These are phyloP conservation scores for Asterophora parasitica DNA, from an alignment of 768 basidiomycete genomes.

Conservation along the genomic window DNA sequence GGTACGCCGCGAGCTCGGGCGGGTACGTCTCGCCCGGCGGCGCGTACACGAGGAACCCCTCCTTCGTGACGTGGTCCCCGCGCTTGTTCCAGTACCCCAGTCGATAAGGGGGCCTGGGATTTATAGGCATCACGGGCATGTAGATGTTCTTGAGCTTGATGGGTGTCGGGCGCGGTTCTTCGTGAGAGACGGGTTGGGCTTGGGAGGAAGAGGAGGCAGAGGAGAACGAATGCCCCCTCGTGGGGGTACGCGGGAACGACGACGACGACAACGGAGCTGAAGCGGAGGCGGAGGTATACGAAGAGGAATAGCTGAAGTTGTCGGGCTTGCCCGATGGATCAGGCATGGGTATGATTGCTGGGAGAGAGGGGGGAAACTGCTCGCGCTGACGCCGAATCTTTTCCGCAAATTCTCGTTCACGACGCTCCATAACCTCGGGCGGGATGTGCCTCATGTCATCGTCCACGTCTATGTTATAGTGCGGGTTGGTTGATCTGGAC, in stretches of 20 bases:
- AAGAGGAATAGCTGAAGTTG: neutral
- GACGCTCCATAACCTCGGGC: too few species aligned
- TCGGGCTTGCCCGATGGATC: too few species aligned
- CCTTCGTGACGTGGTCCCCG: slow-evolving; percentile 61
- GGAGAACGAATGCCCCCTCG: neutral
- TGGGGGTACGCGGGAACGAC: too few species aligned
- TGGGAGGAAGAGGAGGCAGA: slow-evolving; percentile 1
- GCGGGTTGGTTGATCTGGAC: too few species aligned
- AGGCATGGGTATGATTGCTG: too few species aligned
- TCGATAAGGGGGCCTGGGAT: slow-evolving; percentile 30
- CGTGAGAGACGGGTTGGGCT: slow-evolving; percentile 7
- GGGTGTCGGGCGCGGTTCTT: slow-evolving; percentile 13
- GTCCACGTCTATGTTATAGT: too few species aligned
- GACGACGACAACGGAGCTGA: too few species aligned
- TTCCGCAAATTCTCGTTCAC: too few species aligned
- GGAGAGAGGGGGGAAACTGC: too few species aligned
- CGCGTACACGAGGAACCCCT: slow-evolving; percentile 61
- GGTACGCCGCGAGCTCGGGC: slow-evolving; percentile 55
- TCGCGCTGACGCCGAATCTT: too few species aligned
- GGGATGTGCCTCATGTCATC: too few species aligned
- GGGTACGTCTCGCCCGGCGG: slow-evolving; percentile 55
- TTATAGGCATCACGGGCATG: slow-evolving; percentile 19
- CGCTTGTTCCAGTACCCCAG: slow-evolving; percentile 71
- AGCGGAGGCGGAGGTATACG: neutral
- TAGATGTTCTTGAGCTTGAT: slow-evolving; percentile 10